Evolutionary conservation across 225 moss, liverwort and hornwort genomes (phyloP).

Genomic region (Lunularia cruciata): DNA sequence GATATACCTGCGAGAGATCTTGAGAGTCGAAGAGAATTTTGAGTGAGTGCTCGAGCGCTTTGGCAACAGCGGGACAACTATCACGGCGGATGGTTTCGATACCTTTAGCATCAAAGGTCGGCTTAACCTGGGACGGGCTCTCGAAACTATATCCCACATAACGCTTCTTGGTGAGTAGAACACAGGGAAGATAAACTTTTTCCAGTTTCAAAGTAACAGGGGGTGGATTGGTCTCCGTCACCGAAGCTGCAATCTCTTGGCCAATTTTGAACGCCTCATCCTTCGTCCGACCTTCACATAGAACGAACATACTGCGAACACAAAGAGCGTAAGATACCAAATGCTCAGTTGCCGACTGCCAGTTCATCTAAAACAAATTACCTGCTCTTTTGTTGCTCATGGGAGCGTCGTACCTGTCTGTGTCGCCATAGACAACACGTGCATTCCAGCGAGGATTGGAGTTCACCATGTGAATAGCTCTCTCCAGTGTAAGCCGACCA

Average conservation of each 20-base stretch:
- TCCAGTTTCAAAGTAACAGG: constrained; percentile 96
- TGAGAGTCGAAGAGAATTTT: constrained; percentile 81
- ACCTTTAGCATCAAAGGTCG: constrained; percentile 97
- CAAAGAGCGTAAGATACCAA: background rate
- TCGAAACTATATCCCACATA: constrained; percentile 98
- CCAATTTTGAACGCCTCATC: constrained; percentile 95
- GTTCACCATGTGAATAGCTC: constrained; percentile 87
- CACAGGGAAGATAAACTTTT: constrained; percentile 96
- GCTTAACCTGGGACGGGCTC: constrained; percentile 64
- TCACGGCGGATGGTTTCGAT: constrained; percentile 98
- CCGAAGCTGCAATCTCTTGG: constrained; percentile 85
- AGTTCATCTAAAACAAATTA: background rate
- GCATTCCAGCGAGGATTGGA: constrained; percentile 80
- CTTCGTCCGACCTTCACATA: constrained; percentile 84
- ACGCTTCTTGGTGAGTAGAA: constrained; percentile 92
- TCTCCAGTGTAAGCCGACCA: constrained; percentile 90
- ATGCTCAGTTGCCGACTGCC: background rate
- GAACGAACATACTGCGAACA: constrained; percentile 81
- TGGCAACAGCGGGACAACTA: constrained; percentile 90
- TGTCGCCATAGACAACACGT: constrained; percentile 95
- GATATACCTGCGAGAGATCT: constrained; percentile 82
- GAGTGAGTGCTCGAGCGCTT: constrained; percentile 82
- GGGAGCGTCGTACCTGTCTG: constrained; percentile 64
- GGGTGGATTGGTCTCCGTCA: constrained; percentile 82
- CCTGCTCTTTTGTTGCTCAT: background rate